Evolutionary conservation across 2,329 filamentous ascomycete genomes (phyloP), one percentile per base, ranked within the genome.

Genomic region (Didymella lethalis): DNA sequence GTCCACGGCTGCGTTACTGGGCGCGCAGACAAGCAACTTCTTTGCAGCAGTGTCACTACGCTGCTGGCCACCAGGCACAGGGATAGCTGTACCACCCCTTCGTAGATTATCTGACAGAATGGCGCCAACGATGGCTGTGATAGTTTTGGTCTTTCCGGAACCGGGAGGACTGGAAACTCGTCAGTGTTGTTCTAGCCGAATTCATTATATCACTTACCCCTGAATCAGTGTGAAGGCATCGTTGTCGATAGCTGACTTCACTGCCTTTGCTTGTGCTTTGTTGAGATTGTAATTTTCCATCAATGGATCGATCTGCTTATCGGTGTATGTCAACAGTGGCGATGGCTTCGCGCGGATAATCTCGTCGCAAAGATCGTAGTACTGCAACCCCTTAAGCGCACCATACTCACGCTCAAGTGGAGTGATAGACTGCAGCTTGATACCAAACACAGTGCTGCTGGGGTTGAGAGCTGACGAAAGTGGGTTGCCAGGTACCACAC

Each of bases 91-190:
- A 8, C 81, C 83, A 40, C 80, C 79, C 25, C 75, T 70, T 50
- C 81, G 80, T 51, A 86, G 83, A 48, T 68, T 82, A 38, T 86
- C 85, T 6, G 88, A 90, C 44, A 97, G 77, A 16, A 99, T 82
- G 36, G 92, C 91, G 34, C 95, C 95, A 25, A 98, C 93, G 83
- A 99, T 96, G 31, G 94, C 95, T 55, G 96, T 87, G 61, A 99
- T 99, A 0, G 95, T 99, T 77, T 99, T 99, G 0, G 95, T 99
- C 80, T 99, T 99, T 72, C 94, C 95, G 4, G 95, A 97, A 76
- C 95, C 95, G 1, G 95, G 95, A 49, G 95, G 95, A 54, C 92
- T 89, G 49, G 44, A 28, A 16, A 55, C 40, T 54, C 6, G 47
- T 67, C 64, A 75, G 74, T 61, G 57, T 59, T 45, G 43, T 6